Percentiles rank a stretch among this genome's conserved stretches.
Conservation (phyloP, 345 rosid genomes). For the Gossypium ekmanianum region DNA sequence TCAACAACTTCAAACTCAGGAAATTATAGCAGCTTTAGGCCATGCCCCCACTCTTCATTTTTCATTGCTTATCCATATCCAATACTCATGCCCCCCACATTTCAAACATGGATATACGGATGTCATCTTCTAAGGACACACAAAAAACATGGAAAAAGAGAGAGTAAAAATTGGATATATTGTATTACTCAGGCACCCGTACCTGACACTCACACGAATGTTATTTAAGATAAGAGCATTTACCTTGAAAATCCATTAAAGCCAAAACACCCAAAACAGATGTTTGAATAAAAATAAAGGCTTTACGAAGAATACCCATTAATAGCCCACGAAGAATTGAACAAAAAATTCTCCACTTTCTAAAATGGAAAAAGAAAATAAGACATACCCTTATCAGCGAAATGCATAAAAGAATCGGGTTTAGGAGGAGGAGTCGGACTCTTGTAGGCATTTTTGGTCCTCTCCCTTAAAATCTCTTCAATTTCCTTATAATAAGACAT, state of each 20-base stretch:
- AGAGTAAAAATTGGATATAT: background rate
- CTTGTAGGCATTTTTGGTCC: conserved; percentile 68
- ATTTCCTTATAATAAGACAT: conserved; percentile 95
- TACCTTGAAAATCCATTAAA: background rate
- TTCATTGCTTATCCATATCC: background rate
- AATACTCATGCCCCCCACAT: background rate
- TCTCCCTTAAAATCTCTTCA: conserved; percentile 86
- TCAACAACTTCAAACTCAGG: background rate
- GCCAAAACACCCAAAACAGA: background rate
- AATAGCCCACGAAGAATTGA: background rate
- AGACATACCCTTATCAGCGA: conserved; percentile 78
- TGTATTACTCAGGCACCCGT: background rate
- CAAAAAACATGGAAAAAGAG: background rate
- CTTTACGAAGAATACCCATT: background rate
- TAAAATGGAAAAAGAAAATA: background rate
- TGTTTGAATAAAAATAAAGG: background rate
- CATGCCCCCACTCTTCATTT: background rate
- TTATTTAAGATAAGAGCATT: background rate
- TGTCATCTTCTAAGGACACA: background rate
- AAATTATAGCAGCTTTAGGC: background rate
- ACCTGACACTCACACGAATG: background rate
- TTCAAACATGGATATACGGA: too few relatives aligned
- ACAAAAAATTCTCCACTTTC: background rate
- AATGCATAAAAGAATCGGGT: conserved; percentile 83
- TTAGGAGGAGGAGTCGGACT: conserved; percentile 60